These are phyloP conservation scores for Cicer bijugum DNA, from an alignment of 306 rosid genomes.

Conservation along the genomic window DNA sequence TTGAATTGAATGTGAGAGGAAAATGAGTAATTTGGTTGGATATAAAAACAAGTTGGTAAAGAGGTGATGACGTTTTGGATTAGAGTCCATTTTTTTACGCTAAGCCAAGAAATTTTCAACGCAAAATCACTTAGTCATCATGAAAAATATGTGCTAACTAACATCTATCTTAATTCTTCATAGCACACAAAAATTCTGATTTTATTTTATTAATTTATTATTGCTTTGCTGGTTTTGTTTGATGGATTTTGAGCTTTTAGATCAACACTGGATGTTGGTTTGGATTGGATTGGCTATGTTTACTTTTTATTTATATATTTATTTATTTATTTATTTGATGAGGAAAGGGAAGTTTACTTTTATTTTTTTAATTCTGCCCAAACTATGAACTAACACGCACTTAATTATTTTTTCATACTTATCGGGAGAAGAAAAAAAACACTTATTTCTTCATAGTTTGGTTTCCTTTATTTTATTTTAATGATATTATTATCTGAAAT, in stretches of 20 bases:
- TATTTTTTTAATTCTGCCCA: too few species aligned
- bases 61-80: constrained; percentile 53
- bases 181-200: constrained; percentile 48
- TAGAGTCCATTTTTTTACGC: constrained; percentile 64
- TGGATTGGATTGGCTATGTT: background rate
- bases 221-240: constrained; percentile 39
- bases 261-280: constrained; percentile 47
- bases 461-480: constrained; percentile 26
- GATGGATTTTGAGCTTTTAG: constrained; percentile 44
- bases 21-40: constrained; percentile 32
- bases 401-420: too few species aligned
- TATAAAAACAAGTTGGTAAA: constrained; percentile 43
- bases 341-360: too few species aligned
- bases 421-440: too few species aligned
- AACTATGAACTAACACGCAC: too few species aligned
- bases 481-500: background rate
- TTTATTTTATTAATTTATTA: background rate
- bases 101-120: constrained; percentile 59
- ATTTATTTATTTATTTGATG: too few species aligned
- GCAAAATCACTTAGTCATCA: constrained; percentile 55
- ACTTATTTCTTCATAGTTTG: constrained; percentile 37
- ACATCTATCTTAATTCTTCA: constrained; percentile 28
- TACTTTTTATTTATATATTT: background rate
- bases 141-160: constrained; percentile 61
- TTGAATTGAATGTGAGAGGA: constrained; percentile 46